Evolutionary conservation across 495 filamentous ascomycete genomes (phyloP), one percentile per base, ranked within the genome.

Genomic region (Talaromyces wortmannii): DNA sequence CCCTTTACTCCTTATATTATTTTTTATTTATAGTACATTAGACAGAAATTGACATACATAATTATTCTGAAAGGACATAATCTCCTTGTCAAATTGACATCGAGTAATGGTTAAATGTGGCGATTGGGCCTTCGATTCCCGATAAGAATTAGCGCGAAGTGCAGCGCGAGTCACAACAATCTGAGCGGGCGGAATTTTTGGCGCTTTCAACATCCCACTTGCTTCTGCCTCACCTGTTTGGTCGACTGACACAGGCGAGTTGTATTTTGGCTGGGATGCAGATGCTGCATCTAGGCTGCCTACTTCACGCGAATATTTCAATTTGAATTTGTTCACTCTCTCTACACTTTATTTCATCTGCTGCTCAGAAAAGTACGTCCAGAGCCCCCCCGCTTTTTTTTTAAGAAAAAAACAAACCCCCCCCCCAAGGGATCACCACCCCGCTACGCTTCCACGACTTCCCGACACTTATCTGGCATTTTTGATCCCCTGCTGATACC

Each of bases 261-360:
- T 40, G 36, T 40, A 13, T 43, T 52, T 52, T 31, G 8, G 50
- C 50, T 52, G 50, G 33, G 50, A 52, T 52, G 50, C 50, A 52
- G 50, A 52, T 18, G 17, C 50, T 52, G 50, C 50, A 52, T 43
- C 50, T 52, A 29, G 23, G 32, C 50, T 52, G 40, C 4, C 17
- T 42, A n/a, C 13, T 13, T 40, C 36, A 40, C 36, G 13, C 36
- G 13, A 40, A 40, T 40, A 40, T 13, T 40, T 10, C 8, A 10
- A 10, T 10, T 40, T 40, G 50, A 43, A 18, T 6, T 52, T 17
- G 17, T 52, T 33, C 32, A 10, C 13, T n/a, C 31, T 23, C 16
- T 40, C 13, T 40, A 13, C 8, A 5, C 36, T 13, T 40, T 8
- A 40, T 40, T 2, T 40, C 36, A 8, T 40, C 36, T 5, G 13